Evolutionary conservation across 345 rosid species (phyloP).

Genomic region (Eucalyptus regnans): DNA sequence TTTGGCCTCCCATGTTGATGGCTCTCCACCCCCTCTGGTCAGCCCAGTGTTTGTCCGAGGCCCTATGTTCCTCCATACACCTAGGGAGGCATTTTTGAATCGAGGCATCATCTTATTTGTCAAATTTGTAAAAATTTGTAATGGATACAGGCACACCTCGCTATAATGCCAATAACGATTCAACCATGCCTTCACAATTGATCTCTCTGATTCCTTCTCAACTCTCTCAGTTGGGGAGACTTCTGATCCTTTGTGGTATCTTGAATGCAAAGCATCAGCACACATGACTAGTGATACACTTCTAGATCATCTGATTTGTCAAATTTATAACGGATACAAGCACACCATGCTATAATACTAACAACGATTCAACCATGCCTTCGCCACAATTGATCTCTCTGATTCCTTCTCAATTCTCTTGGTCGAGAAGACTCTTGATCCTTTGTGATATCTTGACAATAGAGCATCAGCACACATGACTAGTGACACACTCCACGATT

Average conservation of each 20-base stretch:
- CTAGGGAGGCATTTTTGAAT: background rate
- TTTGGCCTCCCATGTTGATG: background rate
- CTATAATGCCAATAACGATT: background rate
- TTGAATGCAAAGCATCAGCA: background rate
- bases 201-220: background rate
- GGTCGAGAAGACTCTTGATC: fast-evolving
- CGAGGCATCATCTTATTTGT: background rate
- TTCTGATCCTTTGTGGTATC: background rate
- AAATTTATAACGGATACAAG: too few species aligned
- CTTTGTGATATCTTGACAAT: background rate
- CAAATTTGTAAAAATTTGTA: background rate
- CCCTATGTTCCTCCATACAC: background rate
- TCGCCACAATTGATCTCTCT: background rate
- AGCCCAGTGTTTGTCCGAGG: background rate
- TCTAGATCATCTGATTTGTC: background rate
- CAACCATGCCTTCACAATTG: background rate
- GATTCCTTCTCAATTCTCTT: background rate
- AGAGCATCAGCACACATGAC: background rate
- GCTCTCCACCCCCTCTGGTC: background rate
- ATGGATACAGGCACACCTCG: fast-evolving
- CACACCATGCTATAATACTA: background rate
- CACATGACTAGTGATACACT: background rate
- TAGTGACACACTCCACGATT: background rate
- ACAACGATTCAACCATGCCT: background rate
- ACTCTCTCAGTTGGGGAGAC: background rate